A percentile compares a stretch with the other conserved stretches of the same genome.
phyloP scores from a whole-genome alignment of 2,329 filamentous ascomycete genomes.

The Pestalotiopsis sp. region DNA sequence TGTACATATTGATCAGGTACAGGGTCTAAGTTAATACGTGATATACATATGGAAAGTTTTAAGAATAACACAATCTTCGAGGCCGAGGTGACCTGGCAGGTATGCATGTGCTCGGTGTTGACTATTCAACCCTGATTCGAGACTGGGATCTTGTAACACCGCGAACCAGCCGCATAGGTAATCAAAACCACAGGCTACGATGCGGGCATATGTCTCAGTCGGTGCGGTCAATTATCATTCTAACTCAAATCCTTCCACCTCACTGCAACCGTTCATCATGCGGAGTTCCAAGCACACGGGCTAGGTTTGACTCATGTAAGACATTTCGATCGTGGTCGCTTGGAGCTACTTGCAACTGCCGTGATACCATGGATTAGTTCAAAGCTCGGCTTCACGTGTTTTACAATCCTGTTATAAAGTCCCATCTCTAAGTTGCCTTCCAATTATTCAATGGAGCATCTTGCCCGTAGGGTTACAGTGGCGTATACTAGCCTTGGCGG shows the following conservation, averaged over 20 bases:
- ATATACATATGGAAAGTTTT: neutral
- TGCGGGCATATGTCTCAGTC: neutral
- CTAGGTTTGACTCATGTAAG: neutral
- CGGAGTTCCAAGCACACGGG: neutral
- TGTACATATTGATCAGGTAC: neutral
- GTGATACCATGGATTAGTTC: neutral
- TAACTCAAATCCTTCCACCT: neutral
- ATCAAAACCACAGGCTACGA: neutral
- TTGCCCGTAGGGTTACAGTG: neutral
- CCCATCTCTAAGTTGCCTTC: neutral
- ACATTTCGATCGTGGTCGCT: neutral
- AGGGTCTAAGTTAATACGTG: neutral
- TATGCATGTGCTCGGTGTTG: neutral
- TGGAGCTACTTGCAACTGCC: neutral
- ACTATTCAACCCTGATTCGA: neutral
- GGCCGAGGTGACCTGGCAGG: neutral
- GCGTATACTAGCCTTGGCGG: neutral
- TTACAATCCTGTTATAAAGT: neutral
- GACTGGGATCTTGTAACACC: neutral
- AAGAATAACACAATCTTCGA: too few relatives aligned
- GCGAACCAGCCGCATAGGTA: neutral
- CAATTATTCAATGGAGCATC: neutral
- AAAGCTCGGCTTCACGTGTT: neutral
- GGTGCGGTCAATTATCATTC: neutral
- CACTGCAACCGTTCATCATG: neutral